Percentiles rank a stretch among this genome's conserved stretches.
Evolutionary conservation across 495 filamentous ascomycete species (phyloP).

Genomic region (Chaetomium fimeti): DNA sequence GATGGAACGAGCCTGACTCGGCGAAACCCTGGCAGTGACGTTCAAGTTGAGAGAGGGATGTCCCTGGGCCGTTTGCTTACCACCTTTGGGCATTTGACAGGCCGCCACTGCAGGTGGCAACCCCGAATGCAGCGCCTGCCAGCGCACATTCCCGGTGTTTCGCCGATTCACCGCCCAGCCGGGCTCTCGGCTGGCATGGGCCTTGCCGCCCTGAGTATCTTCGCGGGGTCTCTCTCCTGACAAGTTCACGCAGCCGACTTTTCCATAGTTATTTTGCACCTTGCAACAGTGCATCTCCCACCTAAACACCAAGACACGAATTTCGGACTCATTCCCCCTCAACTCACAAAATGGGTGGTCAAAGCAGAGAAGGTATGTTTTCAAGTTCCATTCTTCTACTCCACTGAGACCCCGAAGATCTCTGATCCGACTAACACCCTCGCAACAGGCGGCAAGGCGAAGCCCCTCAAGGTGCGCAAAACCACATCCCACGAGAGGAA

Average conservation of each 20-base stretch:
- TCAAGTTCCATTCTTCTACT: neutral
- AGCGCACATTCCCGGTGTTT: constrained; percentile 9
- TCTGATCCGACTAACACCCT: constrained; percentile 21
- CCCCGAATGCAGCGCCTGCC: neutral
- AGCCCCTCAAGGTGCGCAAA: constrained; percentile 65
- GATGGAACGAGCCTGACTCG: too few species aligned
- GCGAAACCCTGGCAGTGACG: too few species aligned
- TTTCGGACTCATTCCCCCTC: neutral
- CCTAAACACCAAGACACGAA: neutral
- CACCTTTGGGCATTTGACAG: too few species aligned
- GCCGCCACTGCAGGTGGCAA: too few species aligned
- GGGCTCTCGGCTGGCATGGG: neutral
- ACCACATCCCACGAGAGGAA: neutral
- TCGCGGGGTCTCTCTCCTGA: neutral
- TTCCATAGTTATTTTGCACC: neutral
- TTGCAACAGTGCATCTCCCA: neutral
- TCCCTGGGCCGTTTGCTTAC: too few species aligned
- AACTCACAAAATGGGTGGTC: constrained; percentile 58
- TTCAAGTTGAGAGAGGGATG: too few species aligned
- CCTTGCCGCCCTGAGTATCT: neutral
- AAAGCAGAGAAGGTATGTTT: constrained; percentile 62
- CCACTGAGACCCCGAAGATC: neutral
- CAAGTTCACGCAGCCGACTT: neutral
- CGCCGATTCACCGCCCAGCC: constrained; percentile 20
- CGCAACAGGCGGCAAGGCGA: constrained; percentile 71